Evolutionary conservation across 2,329 filamentous ascomycete species (phyloP), one percentile per base, ranked within the genome.

Genomic region (Paracorniculantispora psalliotae): DNA sequence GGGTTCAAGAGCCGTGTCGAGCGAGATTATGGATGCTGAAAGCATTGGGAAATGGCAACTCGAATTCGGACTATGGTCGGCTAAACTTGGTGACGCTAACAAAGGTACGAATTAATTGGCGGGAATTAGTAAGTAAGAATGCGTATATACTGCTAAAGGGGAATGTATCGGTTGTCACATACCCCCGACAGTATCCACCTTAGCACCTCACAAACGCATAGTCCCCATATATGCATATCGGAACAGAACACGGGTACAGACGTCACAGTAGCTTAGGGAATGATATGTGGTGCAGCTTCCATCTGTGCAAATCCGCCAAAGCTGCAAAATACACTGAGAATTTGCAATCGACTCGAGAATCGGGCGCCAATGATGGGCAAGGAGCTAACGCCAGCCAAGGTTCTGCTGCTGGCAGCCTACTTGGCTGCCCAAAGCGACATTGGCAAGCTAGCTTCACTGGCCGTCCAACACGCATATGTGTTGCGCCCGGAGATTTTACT

Each of bases 321-420:
- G 19, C 4, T 13, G 26, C 28, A 10, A 55, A 33, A 35, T 15
- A 6, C 13, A n/a, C 17, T 19, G 21, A 19, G 19, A 8, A 7
- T 13, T 28, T 28, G 30, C 41, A 21, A 57, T 12, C 13, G 5
- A 35, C 10, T 13, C 5, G 43, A 9, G 35, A 21, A 30, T 30
- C 19, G 17, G 41, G 13, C 28, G 21, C 6, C 28, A 12, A 52
- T 15, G 35, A 59, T 49, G 53, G 37, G 59, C 59, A 56, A 69
- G 17, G 19, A 74, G 47, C 77, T 90, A 59, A 86, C 87, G 12
- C 78, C 85, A 52, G 80, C 87, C 59, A 89, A 91, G 70, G 83
- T 87, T 64, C 76, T 91, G 60, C 81, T 94, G 60, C 81, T 93
- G 52, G 88, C 90, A 47, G 86, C 86, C 23, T 84, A 91, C 67